Conservation (phyloP, 352 stramenopile genomes). For the Phytophthora brassicae region DNA sequence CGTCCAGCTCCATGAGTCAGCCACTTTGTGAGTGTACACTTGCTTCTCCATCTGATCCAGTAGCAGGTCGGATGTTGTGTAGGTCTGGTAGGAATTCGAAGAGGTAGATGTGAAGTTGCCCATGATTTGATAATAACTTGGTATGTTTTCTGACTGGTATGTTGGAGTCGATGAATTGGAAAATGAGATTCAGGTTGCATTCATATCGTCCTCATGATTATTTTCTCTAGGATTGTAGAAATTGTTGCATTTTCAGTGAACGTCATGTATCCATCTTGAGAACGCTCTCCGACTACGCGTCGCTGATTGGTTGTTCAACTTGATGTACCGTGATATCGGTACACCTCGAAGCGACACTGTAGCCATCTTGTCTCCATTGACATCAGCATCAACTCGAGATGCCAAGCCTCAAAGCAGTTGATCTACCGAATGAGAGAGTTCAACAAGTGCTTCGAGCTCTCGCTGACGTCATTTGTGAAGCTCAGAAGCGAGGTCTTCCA, state of each 20-base stretch:
- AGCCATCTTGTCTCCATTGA: slow-evolving; percentile 24
- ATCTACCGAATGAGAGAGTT: background rate
- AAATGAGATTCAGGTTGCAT: slow-evolving; percentile 28
- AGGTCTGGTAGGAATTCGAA: slow-evolving; percentile 6
- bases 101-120: slow-evolving; percentile 46
- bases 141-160: too few relatives aligned
- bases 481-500: slow-evolving; percentile 47
- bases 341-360: slow-evolving; percentile 26
- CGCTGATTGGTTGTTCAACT: slow-evolving; percentile 29
- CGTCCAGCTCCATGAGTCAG: slow-evolving; percentile 3
- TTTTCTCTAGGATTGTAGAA: slow-evolving; percentile 16
- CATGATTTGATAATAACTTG: slow-evolving; percentile 38
- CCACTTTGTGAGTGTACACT: background rate
- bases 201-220: too few relatives aligned
- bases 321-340: slow-evolving; percentile 14
- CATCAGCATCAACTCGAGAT: too few relatives aligned
- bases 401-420: background rate
- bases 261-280: background rate
- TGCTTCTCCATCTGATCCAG: slow-evolving; percentile 35
- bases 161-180: slow-evolving; percentile 30
- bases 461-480: slow-evolving; percentile 48
- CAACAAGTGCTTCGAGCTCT: slow-evolving; percentile 42
- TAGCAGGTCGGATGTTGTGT: slow-evolving; percentile 22
- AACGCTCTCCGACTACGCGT: slow-evolving; percentile 24
- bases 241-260: slow-evolving; percentile 26